phyloP scores from a whole-genome alignment of 2,329 filamentous ascomycete species.

The Monosporascus sp. region DNA sequence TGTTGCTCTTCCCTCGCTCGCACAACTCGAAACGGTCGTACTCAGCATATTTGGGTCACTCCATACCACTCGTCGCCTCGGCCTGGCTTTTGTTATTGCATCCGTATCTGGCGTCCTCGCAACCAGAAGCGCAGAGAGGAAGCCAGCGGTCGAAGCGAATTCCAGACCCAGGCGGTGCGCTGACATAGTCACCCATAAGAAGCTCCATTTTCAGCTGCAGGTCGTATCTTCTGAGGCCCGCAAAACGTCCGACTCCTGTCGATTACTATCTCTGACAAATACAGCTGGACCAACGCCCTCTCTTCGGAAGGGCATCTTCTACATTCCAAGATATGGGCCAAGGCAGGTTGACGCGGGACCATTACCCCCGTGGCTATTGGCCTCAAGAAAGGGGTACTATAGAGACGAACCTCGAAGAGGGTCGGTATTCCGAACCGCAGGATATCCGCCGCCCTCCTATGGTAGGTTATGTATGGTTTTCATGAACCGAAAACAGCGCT shows the following conservation, averaged over 20 bases:
- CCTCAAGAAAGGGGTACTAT: slow-evolving; percentile 18
- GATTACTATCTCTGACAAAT: background rate
- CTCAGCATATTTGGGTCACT: slow-evolving; percentile 5
- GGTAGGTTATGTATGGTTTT: slow-evolving; percentile 23
- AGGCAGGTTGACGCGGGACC: slow-evolving; percentile 32
- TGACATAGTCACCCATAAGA: background rate
- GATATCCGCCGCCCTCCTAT: slow-evolving; percentile 34
- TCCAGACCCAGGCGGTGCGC: slow-evolving; percentile 2
- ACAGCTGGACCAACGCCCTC: background rate
- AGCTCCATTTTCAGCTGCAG: background rate
- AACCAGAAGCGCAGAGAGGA: slow-evolving; percentile 10
- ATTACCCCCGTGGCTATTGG: slow-evolving; percentile 33
- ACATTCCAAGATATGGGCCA: slow-evolving; percentile 34
- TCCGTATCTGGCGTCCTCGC: slow-evolving; percentile 8
- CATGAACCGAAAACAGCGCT: slow-evolving; percentile 5
- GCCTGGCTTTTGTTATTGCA: slow-evolving; percentile 7
- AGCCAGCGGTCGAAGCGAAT: slow-evolving; percentile 9
- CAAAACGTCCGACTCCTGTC: background rate
- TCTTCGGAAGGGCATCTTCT: background rate
- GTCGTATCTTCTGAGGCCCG: background rate
- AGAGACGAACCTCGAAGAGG: slow-evolving; percentile 23
- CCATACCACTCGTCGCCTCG: slow-evolving; percentile 7
- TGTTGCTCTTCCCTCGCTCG: background rate
- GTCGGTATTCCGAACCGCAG: slow-evolving; percentile 29
- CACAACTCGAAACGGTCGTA: slow-evolving; percentile 5